Base-by-base conservation (phyloP, 2,329 filamentous ascomycete genomes). In the Trichoderma sp. region DNA sequence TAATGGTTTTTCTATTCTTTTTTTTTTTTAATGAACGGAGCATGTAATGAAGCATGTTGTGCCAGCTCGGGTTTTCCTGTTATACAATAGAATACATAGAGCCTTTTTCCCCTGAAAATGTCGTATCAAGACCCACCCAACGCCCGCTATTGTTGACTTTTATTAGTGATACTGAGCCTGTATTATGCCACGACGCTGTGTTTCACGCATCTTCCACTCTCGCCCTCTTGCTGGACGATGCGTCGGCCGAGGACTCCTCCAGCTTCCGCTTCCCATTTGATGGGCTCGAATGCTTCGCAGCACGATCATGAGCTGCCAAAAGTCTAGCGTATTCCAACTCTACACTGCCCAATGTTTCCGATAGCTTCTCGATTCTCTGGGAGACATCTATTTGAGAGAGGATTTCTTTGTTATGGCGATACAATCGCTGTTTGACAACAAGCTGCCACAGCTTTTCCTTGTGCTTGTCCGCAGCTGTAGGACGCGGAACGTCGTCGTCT, bases 391-490 rank as follows among this genome's bases (percentile, higher is more conserved):
- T 81, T 78, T 94, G 90, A 47, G 87, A 86, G 14, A 96, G 83
- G 2, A 87, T 80, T 73, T 94, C 90, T 69, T 85, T 86, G 75
- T 96, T 95, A 74, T 93, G 91, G 56, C 87, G 85, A 77, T 92
- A 94, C 4, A 96, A 82, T 43, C 93, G 84, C 74, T 92, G 87
- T 81, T 96, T 96, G n/a, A 91, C 88, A 53, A 92, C 83, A 29
- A 95, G 79, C 35, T 89, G 84, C 91, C 92, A 96, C 56, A 93
- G 85, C 71, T 85, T 87, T 77, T 91, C 92, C 62, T 86, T 83
- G 31, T 89, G 84, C 72, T 88, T 85, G 72, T 91, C 86, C 56
- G 83, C 83, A 68, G 86, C 85, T 3, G 85, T 85, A 0, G 85
- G 74, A 16, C 75, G 79, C 77, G 74, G 81, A 75, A 71, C 79